phyloP scores from a whole-genome alignment of 78 protist species.

The Dictyostelium firmibasis region DNA sequence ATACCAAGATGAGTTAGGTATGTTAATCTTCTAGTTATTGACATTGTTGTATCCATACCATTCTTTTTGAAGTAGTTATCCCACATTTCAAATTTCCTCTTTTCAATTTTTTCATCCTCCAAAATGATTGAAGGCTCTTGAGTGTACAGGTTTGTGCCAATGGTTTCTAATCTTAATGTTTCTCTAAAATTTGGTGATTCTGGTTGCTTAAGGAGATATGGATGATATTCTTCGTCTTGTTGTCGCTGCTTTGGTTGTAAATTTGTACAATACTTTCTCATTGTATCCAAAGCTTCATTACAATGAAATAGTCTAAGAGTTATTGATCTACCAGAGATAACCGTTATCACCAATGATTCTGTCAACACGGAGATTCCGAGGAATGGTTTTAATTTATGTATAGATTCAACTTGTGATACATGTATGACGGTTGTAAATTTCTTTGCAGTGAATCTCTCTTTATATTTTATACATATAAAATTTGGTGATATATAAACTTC shows the following conservation, averaged over 20 bases:
- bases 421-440: slow-evolving; percentile 55
- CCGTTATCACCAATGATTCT: slow-evolving; percentile 18
- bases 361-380: slow-evolving; percentile 48
- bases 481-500: slow-evolving; percentile 57
- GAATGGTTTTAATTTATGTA: slow-evolving; percentile 58
- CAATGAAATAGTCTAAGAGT: slow-evolving; percentile 45
- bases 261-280: slow-evolving; percentile 13
- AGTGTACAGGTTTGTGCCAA: slow-evolving; percentile 15
- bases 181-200: slow-evolving; percentile 2
- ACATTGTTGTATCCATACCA: slow-evolving; percentile 67
- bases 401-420: slow-evolving; percentile 39
- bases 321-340: not conserved
- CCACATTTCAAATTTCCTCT: slow-evolving; percentile 32
- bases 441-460: slow-evolving; percentile 43
- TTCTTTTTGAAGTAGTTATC: slow-evolving; percentile 42
- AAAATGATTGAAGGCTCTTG: slow-evolving; percentile 29
- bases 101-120: slow-evolving; percentile 20
- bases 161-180: slow-evolving; percentile 27
- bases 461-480: slow-evolving; percentile 47
- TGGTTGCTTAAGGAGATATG: not conserved
- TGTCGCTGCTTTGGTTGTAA: not conserved
- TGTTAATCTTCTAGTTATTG: slow-evolving; percentile 6
- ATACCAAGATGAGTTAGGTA: slow-evolving; percentile 29
- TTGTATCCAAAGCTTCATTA: slow-evolving; percentile 63
- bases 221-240: not conserved